phyloP scores from a whole-genome alignment of 495 filamentous ascomycete species.

The Tuber indicum region DNA sequence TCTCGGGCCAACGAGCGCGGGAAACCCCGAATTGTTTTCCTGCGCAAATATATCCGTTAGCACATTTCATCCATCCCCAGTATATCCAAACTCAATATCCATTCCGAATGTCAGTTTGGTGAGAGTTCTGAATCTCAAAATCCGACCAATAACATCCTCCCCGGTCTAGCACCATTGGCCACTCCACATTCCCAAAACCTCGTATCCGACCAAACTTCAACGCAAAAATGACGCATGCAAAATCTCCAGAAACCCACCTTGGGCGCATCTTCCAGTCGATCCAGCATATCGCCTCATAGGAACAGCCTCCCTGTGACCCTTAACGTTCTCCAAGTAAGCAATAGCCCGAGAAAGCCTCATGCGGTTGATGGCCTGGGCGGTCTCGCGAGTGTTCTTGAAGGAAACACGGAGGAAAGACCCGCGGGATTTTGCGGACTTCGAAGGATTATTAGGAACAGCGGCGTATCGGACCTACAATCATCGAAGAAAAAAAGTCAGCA shows the following conservation, averaged over 20 bases:
- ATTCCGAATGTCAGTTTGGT: neutral
- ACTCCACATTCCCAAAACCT: neutral
- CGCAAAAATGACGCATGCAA: neutral
- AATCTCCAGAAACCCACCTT: slow-evolving; percentile 64
- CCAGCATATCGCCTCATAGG: slow-evolving; percentile 95
- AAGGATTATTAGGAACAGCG: slow-evolving; percentile 74
- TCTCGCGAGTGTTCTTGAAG: slow-evolving; percentile 99
- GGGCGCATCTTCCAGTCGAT: slow-evolving; percentile 83
- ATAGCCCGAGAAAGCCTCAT: slow-evolving; percentile 96
- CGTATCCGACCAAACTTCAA: neutral
- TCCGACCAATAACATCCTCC: neutral
- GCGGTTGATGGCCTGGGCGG: slow-evolving; percentile 96
- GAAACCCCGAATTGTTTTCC: slow-evolving; percentile 97
- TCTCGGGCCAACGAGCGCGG: slow-evolving; percentile 96
- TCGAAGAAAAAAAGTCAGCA: slow-evolving; percentile 24
- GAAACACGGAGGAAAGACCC: slow-evolving; percentile 97
- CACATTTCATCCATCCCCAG: neutral
- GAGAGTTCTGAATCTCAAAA: neutral
- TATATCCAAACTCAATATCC: slow-evolving; percentile 7
- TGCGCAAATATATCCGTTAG: slow-evolving; percentile 45
- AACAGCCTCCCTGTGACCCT: slow-evolving; percentile 88
- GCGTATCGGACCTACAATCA: slow-evolving; percentile 87
- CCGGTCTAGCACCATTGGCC: no score
- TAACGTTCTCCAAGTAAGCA: slow-evolving; percentile 92
- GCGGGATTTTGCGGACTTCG: slow-evolving; percentile 92